phyloP scores from a whole-genome alignment of 768 basidiomycete genomes.

The Clitopilus hobsonii region DNA sequence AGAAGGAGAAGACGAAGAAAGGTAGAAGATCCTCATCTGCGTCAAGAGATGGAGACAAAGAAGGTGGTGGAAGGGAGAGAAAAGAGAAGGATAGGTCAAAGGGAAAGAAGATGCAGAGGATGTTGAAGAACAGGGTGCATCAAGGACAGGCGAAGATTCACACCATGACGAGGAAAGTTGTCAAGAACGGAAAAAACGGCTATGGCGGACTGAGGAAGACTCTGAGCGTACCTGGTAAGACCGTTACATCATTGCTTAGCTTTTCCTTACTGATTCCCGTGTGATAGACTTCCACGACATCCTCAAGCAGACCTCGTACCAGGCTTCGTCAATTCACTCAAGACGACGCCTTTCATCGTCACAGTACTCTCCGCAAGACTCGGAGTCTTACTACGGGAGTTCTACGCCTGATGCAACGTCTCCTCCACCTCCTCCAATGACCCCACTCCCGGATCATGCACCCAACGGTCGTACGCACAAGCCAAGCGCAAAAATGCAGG shows the following conservation, averaged over 20 bases:
- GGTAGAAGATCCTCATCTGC: slow-evolving; percentile 33
- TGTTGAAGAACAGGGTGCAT: slow-evolving; percentile 69
- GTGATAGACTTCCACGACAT: slow-evolving; percentile 64
- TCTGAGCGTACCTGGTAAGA: neutral
- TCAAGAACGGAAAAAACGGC: slow-evolving; percentile 17
- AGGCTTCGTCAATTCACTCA: slow-evolving; percentile 84
- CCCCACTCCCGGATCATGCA: slow-evolving; percentile 20
- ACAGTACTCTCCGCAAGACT: slow-evolving; percentile 14
- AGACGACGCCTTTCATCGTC: slow-evolving; percentile 52
- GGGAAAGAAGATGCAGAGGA: slow-evolving; percentile 72
- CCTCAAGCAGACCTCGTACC: slow-evolving; percentile 53
- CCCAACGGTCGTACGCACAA: slow-evolving; percentile 28
- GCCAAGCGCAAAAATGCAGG: slow-evolving; percentile 51
- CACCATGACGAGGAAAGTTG: slow-evolving; percentile 71
- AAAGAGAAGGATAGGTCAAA: slow-evolving; percentile 25
- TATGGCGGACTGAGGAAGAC: neutral
- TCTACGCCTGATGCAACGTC: slow-evolving; percentile 33
- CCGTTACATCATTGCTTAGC: neutral
- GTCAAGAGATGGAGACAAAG: neutral
- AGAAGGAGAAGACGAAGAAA: slow-evolving; percentile 4
- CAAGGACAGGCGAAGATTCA: slow-evolving; percentile 70
- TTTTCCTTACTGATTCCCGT: neutral
- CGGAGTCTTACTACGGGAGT: slow-evolving; percentile 24
- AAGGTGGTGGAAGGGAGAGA: too few species aligned
- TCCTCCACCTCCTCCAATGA: slow-evolving; percentile 41